Evolutionary conservation across 164 flowering plant species (phyloP), one percentile per base, ranked within the genome.

Genomic region (Protea cynaroides): DNA sequence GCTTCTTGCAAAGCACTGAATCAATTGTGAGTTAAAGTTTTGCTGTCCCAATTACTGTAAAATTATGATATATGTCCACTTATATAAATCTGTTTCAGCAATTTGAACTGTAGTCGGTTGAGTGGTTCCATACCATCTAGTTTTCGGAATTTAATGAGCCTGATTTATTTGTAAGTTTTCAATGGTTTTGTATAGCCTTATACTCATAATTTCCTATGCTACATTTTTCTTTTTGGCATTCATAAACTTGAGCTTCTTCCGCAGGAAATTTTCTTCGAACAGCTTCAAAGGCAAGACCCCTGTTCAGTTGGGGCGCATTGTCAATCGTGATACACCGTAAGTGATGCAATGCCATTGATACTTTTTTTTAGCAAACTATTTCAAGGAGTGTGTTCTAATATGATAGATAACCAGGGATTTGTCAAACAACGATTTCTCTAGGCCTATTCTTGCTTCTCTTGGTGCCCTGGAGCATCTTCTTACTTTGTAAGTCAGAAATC

Each of bases 391-490:
- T 49, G 17, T 49, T 18, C 19, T 49, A 49, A 49, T 18, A 49
- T 15, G 18, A 2, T 49, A 6, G 5, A 49, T 2, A 15, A 25
- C 22, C 75, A 93, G 98, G 71, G 98, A 93, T 78, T 86, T 93
- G 6, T 90, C 98, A 0, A 65, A 79, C 72, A 93, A 90, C 71
- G 72, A 75, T 47, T 90, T 93, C 61, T 78, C 84, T 0, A 97
- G 97, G 43, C 73, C 71, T 43, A 70, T 87, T 54, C 98, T 97
- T 22, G 78, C 88, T 46, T 83, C 97, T 37, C 65, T 93, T 55
- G 98, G 98, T 69, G 88, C 78, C 65, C 71, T 93, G 23, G 98
- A 93, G 81, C 98, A 93, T 67, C 92, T 93, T 63, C 86, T 90
- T 21, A 84, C 70, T 21, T 66, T 93, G 98, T 90, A 75, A 71